Base-by-base conservation (phyloP, 108 stramenopile genomes). In the Nitzschia palea region DNA sequence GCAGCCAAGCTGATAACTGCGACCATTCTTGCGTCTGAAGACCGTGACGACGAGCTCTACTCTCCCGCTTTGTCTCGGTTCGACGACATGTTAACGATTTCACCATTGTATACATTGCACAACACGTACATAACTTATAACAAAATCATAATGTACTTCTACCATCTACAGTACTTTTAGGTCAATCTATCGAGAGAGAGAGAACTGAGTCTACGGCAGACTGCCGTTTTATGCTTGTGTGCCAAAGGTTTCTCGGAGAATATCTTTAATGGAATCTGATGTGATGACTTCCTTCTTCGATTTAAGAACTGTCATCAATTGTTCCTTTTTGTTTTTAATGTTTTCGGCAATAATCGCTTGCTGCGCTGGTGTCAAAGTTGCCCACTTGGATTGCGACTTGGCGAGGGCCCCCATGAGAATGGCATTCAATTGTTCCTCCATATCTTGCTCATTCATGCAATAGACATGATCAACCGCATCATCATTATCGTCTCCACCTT, bases 281-380 rank as follows among this genome's bases (percentile, higher is more conserved):
- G 72, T 70, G 33, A 76, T 71, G 36, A 82, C 60, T 27, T 61
- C 63, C 12, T 65, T 60, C 12, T 44, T 27, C 0, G 44, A 27
- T 36, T 37, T 32, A 50, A 82, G 27, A 26, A 66, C 44, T 17
- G 48, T 40, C 26, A 65, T 50, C 30, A 77, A 42, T 30, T 77
- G 51, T 45, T 74, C 65, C 65, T 84, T 84, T 35, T 72, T 75
- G 14, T 44, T 42, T 8, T 44, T 35, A 40, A 84, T 73, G 6
- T 52, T 54, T 22, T 71, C 71, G 9, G 77, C 82, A 63, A 84
- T 73, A 2, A 36, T 43, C 2, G 82, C 78, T 58, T 84, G 74
- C 33, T 73, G 47, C 1, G 82, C 71, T 0, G 82, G 57, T 3
- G 54, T 35, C 35, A 79, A 22, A 2, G 26, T 33, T 32, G 37